phyloP scores from a whole-genome alignment of 169 alveolate genomes.

The Plasmodium fragile region DNA sequence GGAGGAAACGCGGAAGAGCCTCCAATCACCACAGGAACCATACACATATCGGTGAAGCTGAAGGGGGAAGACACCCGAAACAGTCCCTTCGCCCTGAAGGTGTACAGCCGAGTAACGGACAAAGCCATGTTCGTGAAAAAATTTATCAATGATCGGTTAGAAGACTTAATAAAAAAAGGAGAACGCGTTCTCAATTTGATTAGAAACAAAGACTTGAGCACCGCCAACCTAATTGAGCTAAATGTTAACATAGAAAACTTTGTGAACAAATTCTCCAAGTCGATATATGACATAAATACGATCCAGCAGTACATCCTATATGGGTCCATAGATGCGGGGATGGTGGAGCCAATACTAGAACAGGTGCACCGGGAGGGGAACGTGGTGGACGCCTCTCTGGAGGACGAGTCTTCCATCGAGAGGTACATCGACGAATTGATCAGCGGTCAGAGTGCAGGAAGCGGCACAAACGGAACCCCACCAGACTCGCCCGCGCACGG shows the following conservation, averaged over 20 bases:
- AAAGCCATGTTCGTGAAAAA: slow-evolving; percentile 37
- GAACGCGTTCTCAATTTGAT: slow-evolving; percentile 30
- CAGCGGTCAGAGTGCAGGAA: not conserved
- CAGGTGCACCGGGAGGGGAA: slow-evolving; percentile 13
- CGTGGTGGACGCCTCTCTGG: slow-evolving; percentile 26
- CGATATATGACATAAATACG: slow-evolving; percentile 50
- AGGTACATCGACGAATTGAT: slow-evolving; percentile 43
- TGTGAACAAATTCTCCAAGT: slow-evolving; percentile 27
- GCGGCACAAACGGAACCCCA: not conserved
- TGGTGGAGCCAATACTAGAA: slow-evolving; percentile 17
- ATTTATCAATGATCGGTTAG: slow-evolving; percentile 46
- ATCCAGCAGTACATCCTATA: slow-evolving; percentile 47
- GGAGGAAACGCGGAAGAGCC: not conserved
- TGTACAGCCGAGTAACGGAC: slow-evolving; percentile 12
- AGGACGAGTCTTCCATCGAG: slow-evolving; percentile 40
- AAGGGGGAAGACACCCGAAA: slow-evolving; percentile 49
- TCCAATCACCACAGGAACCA: slow-evolving; percentile 2
- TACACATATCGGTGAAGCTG: slow-evolving; percentile 38
- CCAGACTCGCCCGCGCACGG: not conserved
- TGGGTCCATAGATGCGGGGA: slow-evolving; percentile 11
- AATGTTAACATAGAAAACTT: slow-evolving; percentile 42
- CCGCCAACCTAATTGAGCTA: slow-evolving; percentile 38
- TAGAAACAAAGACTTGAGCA: slow-evolving; percentile 52
- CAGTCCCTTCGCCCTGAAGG: slow-evolving; percentile 68
- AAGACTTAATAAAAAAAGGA: slow-evolving; percentile 55